Percentiles rank a stretch among this genome's conserved stretches.
These are phyloP conservation scores for Pseudozyma flocculosa DNA, from an alignment of 1,284 basidiomycete species.

Conservation along the genomic window DNA sequence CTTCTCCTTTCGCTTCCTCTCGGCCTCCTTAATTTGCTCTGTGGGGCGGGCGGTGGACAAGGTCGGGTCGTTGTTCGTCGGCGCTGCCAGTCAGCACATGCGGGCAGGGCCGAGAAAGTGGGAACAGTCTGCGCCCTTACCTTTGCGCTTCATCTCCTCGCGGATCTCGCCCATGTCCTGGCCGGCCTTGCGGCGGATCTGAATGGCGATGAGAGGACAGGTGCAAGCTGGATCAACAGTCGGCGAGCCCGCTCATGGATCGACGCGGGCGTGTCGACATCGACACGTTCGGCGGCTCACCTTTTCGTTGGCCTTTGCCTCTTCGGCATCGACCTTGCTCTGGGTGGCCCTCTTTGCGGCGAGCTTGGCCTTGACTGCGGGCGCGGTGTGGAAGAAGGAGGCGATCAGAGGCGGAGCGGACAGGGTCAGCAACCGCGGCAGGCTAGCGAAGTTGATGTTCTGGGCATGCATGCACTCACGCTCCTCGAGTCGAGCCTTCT, in stretches of 20 bases:
- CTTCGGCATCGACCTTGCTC: conserved; percentile 45
- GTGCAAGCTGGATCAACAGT: not conserved
- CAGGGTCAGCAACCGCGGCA: too few relatives aligned
- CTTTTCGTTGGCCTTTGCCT: conserved; percentile 49
- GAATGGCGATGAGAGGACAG: not conserved
- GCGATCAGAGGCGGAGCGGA: too few relatives aligned
- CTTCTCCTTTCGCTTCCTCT: conserved; percentile 50
- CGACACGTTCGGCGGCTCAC: conserved; percentile 2
- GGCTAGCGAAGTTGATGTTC: too few relatives aligned
- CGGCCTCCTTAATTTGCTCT: conserved; percentile 53
- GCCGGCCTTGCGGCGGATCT: conserved; percentile 55
- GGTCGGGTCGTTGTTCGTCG: too few relatives aligned
- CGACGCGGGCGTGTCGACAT: too few relatives aligned
- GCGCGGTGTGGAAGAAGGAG: too few relatives aligned
- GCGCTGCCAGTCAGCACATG: too few relatives aligned
- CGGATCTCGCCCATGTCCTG: conserved; percentile 44
- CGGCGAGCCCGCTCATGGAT: too few relatives aligned
- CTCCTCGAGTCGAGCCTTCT: conserved; percentile 76
- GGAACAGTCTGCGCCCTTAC: conserved; percentile 10
- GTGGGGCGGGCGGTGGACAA: not conserved
- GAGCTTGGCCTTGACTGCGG: conserved; percentile 44
- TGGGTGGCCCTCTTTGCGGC: conserved; percentile 50
- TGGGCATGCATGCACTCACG: too few relatives aligned
- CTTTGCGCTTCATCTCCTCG: conserved; percentile 54
- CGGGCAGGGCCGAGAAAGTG: not conserved